These are phyloP conservation scores for Vickermania ingenoplastis DNA, from an alignment of 208 protist species.

Conservation along the genomic window DNA sequence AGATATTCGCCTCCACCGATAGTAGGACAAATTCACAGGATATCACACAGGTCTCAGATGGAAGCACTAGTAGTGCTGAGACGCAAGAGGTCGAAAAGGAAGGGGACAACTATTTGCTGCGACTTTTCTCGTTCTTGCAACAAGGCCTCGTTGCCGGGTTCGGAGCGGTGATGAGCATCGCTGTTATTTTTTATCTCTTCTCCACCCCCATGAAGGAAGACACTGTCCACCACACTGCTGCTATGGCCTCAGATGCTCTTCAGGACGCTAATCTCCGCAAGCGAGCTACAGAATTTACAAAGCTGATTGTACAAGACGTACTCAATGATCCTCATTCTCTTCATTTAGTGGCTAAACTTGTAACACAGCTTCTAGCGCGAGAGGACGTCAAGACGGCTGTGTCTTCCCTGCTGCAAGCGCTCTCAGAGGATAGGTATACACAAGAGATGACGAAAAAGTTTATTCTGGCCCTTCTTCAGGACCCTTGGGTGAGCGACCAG, in stretches of 20 bases:
- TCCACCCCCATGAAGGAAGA: conserved; percentile 81
- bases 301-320: conserved; percentile 69
- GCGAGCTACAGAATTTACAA: conserved; percentile 67
- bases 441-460: conserved; percentile 89
- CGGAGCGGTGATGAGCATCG: conserved; percentile 79
- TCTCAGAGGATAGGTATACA: conserved; percentile 89
- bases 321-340: conserved; percentile 62
- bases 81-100: too few species aligned
- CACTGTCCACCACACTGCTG: conserved; percentile 84
- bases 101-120: conserved; percentile 14
- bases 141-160: conserved; percentile 80
- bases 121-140: conserved; percentile 77
- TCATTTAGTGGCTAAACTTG: conserved; percentile 46
- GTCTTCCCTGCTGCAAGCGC: conserved; percentile 63
- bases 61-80: too few species aligned
- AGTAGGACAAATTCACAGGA: too few species aligned
- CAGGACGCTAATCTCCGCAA: conserved; percentile 48
- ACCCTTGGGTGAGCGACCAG: conserved; percentile 82
- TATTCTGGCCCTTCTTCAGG: conserved; percentile 66
- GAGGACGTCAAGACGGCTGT: conserved; percentile 77
- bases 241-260: conserved; percentile 77
- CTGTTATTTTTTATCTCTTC: conserved; percentile 62
- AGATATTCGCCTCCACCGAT: too few species aligned
- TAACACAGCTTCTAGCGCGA: conserved; percentile 44
- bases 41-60: too few species aligned